Percentiles rank a stretch among this genome's conserved stretches.
These are phyloP conservation scores for Malassezia dermatis DNA, from an alignment of 1,284 basidiomycete genomes.

Conservation along the genomic window DNA sequence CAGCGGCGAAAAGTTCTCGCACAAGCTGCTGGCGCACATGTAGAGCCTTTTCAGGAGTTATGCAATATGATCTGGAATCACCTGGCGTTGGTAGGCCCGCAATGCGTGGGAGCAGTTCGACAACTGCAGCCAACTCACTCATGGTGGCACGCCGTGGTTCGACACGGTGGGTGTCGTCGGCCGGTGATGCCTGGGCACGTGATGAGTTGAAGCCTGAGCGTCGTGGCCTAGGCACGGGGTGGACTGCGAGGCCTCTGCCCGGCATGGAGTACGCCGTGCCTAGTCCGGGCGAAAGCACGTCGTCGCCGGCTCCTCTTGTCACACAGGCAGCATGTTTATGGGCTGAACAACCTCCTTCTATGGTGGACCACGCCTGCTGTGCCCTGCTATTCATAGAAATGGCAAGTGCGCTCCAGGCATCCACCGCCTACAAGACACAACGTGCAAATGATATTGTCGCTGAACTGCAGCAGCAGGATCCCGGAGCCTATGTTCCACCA, in stretches of 20 bases:
- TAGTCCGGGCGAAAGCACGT: neutral
- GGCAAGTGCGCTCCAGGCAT: slow-evolving; percentile 1
- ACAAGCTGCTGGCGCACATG: slow-evolving; percentile 8
- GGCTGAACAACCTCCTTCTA: neutral
- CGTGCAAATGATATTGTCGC: slow-evolving; percentile 13
- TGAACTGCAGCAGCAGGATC: slow-evolving; percentile 9
- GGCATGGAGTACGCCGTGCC: slow-evolving; percentile 5
- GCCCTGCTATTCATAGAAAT: slow-evolving; percentile 8
- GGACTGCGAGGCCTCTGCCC: neutral
- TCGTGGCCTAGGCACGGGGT: neutral
- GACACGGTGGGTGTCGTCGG: too few species aligned
- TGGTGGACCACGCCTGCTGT: slow-evolving; percentile 5
- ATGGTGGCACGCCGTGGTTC: neutral
- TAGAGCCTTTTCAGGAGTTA: neutral
- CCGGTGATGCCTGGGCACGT: neutral
- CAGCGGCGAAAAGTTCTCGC: slow-evolving; percentile 2
- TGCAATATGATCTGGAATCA: slow-evolving; percentile 7
- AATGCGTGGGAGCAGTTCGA: slow-evolving; percentile 16
- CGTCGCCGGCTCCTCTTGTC: neutral
- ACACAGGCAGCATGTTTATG: neutral
- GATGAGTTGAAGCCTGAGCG: neutral
- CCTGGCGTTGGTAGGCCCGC: slow-evolving; percentile 11
- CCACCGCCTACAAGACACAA: slow-evolving; percentile 5
- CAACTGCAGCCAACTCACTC: slow-evolving; percentile 7
- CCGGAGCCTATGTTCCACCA: slow-evolving; percentile 9